A percentile compares a stretch with the other conserved stretches of the same genome.
These are phyloP conservation scores for Spathaspora arborariae DNA, from an alignment of 805 yeast genomes.

Conservation along the genomic window DNA sequence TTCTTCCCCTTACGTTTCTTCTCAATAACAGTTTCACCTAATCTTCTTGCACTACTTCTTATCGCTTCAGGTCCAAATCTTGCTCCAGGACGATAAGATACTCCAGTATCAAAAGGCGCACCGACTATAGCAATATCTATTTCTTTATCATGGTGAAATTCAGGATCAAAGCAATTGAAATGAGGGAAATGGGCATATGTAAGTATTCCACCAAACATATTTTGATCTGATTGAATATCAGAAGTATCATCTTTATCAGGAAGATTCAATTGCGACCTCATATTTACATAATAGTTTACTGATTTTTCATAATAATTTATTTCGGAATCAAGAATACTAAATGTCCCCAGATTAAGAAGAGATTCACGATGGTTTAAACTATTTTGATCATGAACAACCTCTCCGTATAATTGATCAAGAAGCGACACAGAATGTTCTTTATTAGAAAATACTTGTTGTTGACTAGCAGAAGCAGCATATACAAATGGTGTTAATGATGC, in stretches of 20 bases:
- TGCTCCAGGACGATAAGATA: slow-evolving; percentile 54
- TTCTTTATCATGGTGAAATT: slow-evolving; percentile 1
- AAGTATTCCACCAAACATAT: slow-evolving; percentile 47
- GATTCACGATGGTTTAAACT: slow-evolving; percentile 3
- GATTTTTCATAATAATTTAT: not conserved
- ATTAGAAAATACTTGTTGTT: not conserved
- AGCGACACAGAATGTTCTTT: slow-evolving; percentile 5
- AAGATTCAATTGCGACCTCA: slow-evolving; percentile 17
- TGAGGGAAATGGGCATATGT: slow-evolving; percentile 51
- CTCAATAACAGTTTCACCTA: slow-evolving; percentile 22
- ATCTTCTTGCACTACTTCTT: slow-evolving; percentile 43
- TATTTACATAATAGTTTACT: slow-evolving; percentile 3
- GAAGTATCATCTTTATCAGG: slow-evolving; percentile 35
- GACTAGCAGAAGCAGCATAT: not conserved
- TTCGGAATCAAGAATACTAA: not conserved
- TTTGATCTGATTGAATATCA: slow-evolving; percentile 18
- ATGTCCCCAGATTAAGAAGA: not conserved
- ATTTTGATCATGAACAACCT: slow-evolving; percentile 16
- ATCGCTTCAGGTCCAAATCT: slow-evolving; percentile 57
- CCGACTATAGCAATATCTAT: slow-evolving; percentile 55
- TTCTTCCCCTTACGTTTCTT: slow-evolving; percentile 33
- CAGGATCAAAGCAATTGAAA: slow-evolving; percentile 45
- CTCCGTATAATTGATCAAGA: slow-evolving; percentile 25
- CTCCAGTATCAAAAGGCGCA: slow-evolving; percentile 58
- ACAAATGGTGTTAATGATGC: not conserved